Percentiles rank a stretch among this genome's conserved stretches.
phyloP scores from a whole-genome alignment of 2,329 filamentous ascomycete genomes.

The Aspergillus fructus region DNA sequence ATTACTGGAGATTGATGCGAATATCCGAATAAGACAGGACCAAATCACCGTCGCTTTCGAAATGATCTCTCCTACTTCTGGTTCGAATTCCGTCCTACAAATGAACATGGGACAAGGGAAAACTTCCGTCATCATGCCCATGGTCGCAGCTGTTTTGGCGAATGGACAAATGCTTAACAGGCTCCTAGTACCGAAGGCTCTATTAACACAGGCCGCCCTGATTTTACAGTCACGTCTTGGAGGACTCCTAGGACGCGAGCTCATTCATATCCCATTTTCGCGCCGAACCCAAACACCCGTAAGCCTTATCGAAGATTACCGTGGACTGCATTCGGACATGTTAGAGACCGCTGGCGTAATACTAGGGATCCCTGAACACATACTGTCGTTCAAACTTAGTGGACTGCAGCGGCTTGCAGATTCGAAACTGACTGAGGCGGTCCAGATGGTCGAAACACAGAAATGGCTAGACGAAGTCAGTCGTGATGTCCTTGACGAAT shows the following conservation, averaged over 20 bases:
- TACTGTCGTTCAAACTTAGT: constrained; percentile 64
- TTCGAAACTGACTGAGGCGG: constrained; percentile 41
- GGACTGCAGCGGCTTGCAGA: constrained; percentile 59
- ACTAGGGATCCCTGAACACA: constrained; percentile 62
- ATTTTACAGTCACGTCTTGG: constrained; percentile 57
- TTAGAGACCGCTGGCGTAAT: constrained; percentile 52
- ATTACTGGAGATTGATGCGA: constrained; percentile 64
- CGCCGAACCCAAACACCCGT: constrained; percentile 42
- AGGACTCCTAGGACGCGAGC: constrained; percentile 53
- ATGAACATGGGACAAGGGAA: constrained; percentile 72
- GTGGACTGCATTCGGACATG: constrained; percentile 44
- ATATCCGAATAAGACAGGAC: constrained; percentile 61
- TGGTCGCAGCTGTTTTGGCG: constrained; percentile 57
- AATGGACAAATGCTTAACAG: constrained; percentile 52
- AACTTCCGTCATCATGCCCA: constrained; percentile 68
- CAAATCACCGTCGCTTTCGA: constrained; percentile 63
- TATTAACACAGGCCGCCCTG: constrained; percentile 61
- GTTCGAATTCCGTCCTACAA: constrained; percentile 60
- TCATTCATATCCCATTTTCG: constrained; percentile 62
- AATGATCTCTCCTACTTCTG: constrained; percentile 56
- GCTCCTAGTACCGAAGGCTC: constrained; percentile 61
- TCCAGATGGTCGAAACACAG: constrained; percentile 53
- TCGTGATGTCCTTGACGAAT: constrained; percentile 67
- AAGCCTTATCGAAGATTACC: constrained; percentile 33
- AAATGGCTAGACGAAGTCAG: constrained; percentile 49